Conservation (phyloP, 495 filamentous ascomycete species). For the Talaromyces nanjingensis region DNA sequence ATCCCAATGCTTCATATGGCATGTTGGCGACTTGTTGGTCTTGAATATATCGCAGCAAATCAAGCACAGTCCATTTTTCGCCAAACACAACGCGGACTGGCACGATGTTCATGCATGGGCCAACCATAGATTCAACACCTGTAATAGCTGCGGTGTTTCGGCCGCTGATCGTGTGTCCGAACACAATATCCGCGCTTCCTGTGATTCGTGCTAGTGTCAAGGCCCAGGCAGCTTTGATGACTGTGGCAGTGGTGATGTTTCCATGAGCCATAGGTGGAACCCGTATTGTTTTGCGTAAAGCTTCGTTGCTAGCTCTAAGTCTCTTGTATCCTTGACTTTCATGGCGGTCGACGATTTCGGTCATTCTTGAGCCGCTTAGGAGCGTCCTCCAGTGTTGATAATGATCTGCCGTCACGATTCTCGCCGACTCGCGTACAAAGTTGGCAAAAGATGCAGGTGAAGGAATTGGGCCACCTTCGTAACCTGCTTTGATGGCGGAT, state of each 20-base stretch:
- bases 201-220: slow-evolving; percentile 45
- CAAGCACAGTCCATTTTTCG: slow-evolving; percentile 39
- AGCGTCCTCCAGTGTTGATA: slow-evolving; percentile 45
- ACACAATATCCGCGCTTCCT: slow-evolving; percentile 44
- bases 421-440: slow-evolving; percentile 47
- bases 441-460: slow-evolving; percentile 47
- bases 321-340: slow-evolving; percentile 31
- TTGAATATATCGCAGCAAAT: slow-evolving; percentile 49
- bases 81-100: slow-evolving; percentile 49
- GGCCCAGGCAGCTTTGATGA: slow-evolving; percentile 53
- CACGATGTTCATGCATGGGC: slow-evolving; percentile 54
- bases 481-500: slow-evolving; percentile 44
- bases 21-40: slow-evolving; percentile 53
- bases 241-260: slow-evolving; percentile 48
- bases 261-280: slow-evolving; percentile 30
- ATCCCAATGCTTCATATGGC: slow-evolving; percentile 51
- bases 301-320: slow-evolving; percentile 29
- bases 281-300: slow-evolving; percentile 32
- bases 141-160: slow-evolving; percentile 44
- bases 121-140: slow-evolving; percentile 47
- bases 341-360: slow-evolving; percentile 30
- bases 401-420: slow-evolving; percentile 40
- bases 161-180: slow-evolving; percentile 49
- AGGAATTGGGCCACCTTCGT: slow-evolving; percentile 40
- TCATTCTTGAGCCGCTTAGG: slow-evolving; percentile 39